phyloP scores from a whole-genome alignment of 2,329 filamentous ascomycete species.

The Colletotrichum tropicicola region DNA sequence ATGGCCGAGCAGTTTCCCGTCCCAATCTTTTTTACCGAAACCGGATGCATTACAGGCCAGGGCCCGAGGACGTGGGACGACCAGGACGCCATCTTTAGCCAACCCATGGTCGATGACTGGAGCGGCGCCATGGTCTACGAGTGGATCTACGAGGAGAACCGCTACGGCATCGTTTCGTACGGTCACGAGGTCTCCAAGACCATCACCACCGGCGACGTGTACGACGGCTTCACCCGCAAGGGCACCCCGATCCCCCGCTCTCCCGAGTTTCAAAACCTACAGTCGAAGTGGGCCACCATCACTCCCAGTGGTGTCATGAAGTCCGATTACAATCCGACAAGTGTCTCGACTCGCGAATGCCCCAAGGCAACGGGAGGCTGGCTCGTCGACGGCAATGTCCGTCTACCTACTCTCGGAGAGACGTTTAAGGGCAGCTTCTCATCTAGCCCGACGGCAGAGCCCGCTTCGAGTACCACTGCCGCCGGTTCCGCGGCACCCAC shows the following conservation, averaged over 20 bases:
- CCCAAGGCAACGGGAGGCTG: slow-evolving; percentile 76
- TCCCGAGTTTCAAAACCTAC: slow-evolving; percentile 83
- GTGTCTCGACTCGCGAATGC: slow-evolving; percentile 72
- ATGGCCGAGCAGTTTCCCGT: slow-evolving; percentile 77
- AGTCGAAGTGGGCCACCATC: slow-evolving; percentile 78
- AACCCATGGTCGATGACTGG: slow-evolving; percentile 74
- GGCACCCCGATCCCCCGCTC: slow-evolving; percentile 78
- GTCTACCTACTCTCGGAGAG: slow-evolving; percentile 75
- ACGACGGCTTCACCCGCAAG: slow-evolving; percentile 73
- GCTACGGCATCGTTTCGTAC: slow-evolving; percentile 85
- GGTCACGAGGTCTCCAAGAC: slow-evolving; percentile 64
- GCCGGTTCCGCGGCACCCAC: slow-evolving; percentile 36
- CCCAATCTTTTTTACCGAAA: slow-evolving; percentile 92
- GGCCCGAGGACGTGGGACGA: slow-evolving; percentile 73
- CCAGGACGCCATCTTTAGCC: slow-evolving; percentile 79
- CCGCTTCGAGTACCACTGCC: slow-evolving; percentile 1
- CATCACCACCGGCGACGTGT: slow-evolving; percentile 62
- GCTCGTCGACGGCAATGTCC: slow-evolving; percentile 75
- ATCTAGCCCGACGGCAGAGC: slow-evolving; percentile 27
- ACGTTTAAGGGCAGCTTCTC: slow-evolving; percentile 43
- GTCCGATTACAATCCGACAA: slow-evolving; percentile 70
- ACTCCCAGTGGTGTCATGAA: slow-evolving; percentile 74
- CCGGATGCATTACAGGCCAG: slow-evolving; percentile 75
- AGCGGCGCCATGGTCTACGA: slow-evolving; percentile 89
- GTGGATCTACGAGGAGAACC: slow-evolving; percentile 86